Percentiles rank a stretch among this genome's conserved stretches.
Conservation (phyloP, 2,329 filamentous ascomycete genomes). For the Akanthomyces muscarius region DNA sequence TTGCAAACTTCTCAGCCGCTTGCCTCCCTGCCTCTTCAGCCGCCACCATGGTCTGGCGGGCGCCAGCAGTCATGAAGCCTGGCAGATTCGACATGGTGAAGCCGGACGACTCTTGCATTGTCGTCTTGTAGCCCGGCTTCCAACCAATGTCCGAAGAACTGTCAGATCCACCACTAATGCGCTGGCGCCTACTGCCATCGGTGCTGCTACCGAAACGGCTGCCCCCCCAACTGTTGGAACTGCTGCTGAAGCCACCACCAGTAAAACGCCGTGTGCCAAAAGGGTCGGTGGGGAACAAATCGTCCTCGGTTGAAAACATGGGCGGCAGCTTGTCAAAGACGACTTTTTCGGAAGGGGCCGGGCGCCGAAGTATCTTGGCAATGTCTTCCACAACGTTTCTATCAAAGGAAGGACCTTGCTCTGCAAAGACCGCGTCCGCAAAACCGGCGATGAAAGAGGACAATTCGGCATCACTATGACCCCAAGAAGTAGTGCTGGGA, state of each 20-base stretch:
- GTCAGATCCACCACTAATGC: conserved; percentile 24
- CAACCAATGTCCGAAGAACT: conserved; percentile 27
- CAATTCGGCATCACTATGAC: conserved; percentile 55
- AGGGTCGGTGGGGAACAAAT: conserved; percentile 63
- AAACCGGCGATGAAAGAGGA: conserved; percentile 66
- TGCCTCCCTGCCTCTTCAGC: conserved; percentile 21
- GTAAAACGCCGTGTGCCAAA: conserved; percentile 32
- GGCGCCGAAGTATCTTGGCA: conserved; percentile 65
- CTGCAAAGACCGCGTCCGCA: conserved; percentile 39
- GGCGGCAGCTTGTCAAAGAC: conserved; percentile 51
- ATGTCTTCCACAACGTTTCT: conserved; percentile 59
- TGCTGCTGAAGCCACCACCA: conserved; percentile 25
- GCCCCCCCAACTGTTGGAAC: conserved; percentile 27
- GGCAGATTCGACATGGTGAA: conserved; percentile 57
- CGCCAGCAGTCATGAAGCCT: conserved; percentile 60
- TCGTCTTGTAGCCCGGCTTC: conserved; percentile 50
- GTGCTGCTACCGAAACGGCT: conserved; percentile 20
- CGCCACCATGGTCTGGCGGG: conserved; percentile 44
- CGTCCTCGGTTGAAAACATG: conserved; percentile 60
- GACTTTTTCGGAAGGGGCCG: conserved; percentile 51
- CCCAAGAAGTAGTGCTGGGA: conserved; percentile 62
- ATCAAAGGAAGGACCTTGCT: conserved; percentile 67
- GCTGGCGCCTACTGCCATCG: conserved; percentile 29
- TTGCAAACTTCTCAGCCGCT: conserved; percentile 20
- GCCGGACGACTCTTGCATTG: conserved; percentile 54